phyloP scores from a whole-genome alignment of 1,284 basidiomycete species.

The Pulchroboletus neoregius region DNA sequence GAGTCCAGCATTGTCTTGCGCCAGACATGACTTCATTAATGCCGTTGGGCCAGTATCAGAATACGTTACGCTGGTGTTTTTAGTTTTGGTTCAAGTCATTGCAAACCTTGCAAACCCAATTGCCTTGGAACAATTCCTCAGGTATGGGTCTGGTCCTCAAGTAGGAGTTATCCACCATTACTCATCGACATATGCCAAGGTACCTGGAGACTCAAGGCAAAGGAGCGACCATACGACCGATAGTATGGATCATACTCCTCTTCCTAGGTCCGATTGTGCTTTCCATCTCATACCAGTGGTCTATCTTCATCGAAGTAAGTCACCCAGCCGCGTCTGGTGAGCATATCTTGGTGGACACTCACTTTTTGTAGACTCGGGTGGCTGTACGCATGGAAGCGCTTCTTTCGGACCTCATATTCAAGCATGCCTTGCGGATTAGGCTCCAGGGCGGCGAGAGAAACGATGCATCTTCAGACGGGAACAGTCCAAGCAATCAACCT shows the following conservation, averaged over 20 bases:
- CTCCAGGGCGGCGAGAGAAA: slow-evolving; percentile 36
- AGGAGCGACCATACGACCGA: slow-evolving; percentile 18
- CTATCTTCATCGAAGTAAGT: slow-evolving; percentile 31
- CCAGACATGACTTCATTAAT: neutral
- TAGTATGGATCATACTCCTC: slow-evolving; percentile 24
- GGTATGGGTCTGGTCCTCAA: slow-evolving; percentile 2
- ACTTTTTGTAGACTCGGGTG: slow-evolving; percentile 19
- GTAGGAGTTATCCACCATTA: neutral
- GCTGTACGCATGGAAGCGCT: slow-evolving; percentile 39
- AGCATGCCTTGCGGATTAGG: slow-evolving; percentile 53
- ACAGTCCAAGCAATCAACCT: neutral
- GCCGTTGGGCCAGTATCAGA: slow-evolving; percentile 3
- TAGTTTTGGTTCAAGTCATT: slow-evolving; percentile 5
- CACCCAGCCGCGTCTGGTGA: neutral
- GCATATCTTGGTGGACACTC: neutral
- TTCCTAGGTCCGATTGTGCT: slow-evolving; percentile 39
- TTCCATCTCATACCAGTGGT: slow-evolving; percentile 37
- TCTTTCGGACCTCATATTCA: slow-evolving; percentile 55
- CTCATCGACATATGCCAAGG: slow-evolving; percentile 8
- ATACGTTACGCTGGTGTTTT: slow-evolving; percentile 2
- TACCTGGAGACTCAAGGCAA: slow-evolving; percentile 17
- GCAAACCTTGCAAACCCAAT: slow-evolving; percentile 9
- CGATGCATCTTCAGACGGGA: neutral
- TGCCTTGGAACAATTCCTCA: slow-evolving; percentile 13
- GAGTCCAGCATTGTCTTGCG: neutral